These are phyloP conservation scores for Arachis hypogaea DNA, from an alignment of 306 rosid species.

Conservation along the genomic window DNA sequence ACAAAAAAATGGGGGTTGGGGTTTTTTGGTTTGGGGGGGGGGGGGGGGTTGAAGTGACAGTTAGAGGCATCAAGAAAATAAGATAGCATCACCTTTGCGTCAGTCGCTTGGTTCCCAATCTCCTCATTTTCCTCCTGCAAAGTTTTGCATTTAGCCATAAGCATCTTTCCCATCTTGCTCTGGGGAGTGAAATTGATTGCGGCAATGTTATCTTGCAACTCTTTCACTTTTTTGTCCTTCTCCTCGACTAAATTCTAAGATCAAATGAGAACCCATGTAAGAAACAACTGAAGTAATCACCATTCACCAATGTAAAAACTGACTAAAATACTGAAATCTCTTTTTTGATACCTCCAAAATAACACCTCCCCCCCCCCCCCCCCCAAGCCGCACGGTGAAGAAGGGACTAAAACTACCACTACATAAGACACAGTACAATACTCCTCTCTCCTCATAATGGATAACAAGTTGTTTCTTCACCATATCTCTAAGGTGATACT, in stretches of 20 bases:
- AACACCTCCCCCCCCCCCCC: neutral
- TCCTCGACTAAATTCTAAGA: constrained; percentile 85
- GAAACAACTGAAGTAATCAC: constrained; percentile 21
- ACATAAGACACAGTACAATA: constrained; percentile 9
- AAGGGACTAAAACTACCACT: constrained; percentile 23
- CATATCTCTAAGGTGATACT: neutral
- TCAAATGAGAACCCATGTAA: constrained; percentile 39
- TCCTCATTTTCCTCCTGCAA: constrained; percentile 98
- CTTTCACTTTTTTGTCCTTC: constrained; percentile 83
- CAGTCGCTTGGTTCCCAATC: constrained; percentile 95
- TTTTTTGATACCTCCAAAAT: constrained; percentile 7
- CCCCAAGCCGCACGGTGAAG: neutral
- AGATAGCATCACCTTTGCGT: constrained; percentile 73
- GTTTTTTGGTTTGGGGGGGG: too few relatives aligned
- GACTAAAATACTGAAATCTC: too few relatives aligned
- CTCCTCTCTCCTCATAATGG: neutral
- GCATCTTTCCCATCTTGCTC: constrained; percentile 95
- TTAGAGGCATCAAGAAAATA: neutral
- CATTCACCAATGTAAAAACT: neutral
- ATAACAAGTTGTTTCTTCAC: constrained; percentile 18
- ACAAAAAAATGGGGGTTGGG: too few relatives aligned
- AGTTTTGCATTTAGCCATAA: constrained; percentile 95
- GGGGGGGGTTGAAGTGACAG: too few relatives aligned
- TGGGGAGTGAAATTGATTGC: constrained; percentile 88
- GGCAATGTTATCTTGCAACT: constrained; percentile 83